A percentile compares a stretch with the other conserved stretches of the same genome.
Evolutionary conservation across 75 land plant genomes (phyloP).

Genomic region (Chamaecyparis obtusa): DNA sequence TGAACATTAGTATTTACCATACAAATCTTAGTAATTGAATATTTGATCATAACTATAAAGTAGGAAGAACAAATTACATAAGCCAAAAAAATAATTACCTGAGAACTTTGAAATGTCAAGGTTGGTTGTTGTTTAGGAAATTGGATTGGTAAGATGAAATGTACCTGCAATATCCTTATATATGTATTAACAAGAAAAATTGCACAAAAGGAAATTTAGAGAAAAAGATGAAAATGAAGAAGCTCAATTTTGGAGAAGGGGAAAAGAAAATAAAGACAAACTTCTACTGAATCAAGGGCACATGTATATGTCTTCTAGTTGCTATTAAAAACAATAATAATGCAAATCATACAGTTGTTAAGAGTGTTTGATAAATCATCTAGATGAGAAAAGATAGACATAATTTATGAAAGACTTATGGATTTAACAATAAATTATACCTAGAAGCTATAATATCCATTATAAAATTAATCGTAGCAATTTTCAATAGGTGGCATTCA

Average conservation of each 20-base stretch:
- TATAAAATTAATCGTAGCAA: background rate
- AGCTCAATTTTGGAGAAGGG: background rate
- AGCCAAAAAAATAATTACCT: conserved; percentile 34
- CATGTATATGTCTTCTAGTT: background rate
- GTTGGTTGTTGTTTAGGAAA: conserved; percentile 84
- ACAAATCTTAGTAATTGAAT: background rate
- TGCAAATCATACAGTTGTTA: background rate
- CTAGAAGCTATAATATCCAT: background rate
- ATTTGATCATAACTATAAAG: background rate
- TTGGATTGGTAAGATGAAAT: conserved; percentile 62
- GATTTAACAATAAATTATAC: background rate
- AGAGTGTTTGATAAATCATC: background rate
- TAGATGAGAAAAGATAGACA: background rate
- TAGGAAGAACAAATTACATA: background rate
- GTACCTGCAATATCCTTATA: conserved; percentile 33
- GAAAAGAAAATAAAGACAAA: background rate
- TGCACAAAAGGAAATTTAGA: background rate
- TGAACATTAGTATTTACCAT: background rate
- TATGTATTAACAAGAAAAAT: background rate
- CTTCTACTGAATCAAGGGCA: background rate
- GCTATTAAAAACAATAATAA: background rate
- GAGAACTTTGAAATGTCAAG: conserved; percentile 76
- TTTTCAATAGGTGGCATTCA: background rate
- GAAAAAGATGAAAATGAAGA: background rate
- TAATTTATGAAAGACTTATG: background rate